Base-by-base conservation (phyloP, 2,329 filamentous ascomycete genomes). In the Epichloe elymi region DNA sequence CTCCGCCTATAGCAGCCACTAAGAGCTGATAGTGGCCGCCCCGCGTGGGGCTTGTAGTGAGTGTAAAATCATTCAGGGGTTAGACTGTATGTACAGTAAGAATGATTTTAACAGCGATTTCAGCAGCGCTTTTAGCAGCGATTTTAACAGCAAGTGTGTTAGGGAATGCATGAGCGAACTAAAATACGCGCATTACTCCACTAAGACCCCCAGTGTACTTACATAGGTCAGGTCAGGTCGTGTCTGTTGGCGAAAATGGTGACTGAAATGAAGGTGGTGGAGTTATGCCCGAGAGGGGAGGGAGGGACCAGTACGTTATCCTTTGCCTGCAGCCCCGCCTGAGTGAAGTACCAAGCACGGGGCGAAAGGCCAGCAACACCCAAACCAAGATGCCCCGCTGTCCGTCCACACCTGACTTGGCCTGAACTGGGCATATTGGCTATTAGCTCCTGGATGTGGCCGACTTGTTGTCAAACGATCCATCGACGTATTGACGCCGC, bases 361-460 rank as follows among this genome's bases (percentile, higher is more conserved):
- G 6, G 41, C 17, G 17, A 44, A 44, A 44, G 17, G 17, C 41
- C 41, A 44, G 15, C 41, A 20, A 20, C 41, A 44, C 17, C 41
- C 19, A 20, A 20, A 44, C 41, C 30, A 20, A 19, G 35, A 12
- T 48, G 50, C 50, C 50, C 50, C 50, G 48, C 50, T 45, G 44
- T 14, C 45, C 39, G 20, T 11, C 15, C 10, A 36, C 43, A 38
- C 51, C 43, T 51, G 43, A 46, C 41, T 39, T 47, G 45, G 45
- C 30, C 26, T 17, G 43, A 15, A 46, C 20, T 46, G 23, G 41
- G 45, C 30, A 46, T 37, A 7, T 26, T 46, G 38, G 37, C 26
- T 8, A 30, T 30, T 14, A 20, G 30, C 26, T 49, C 17, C 26
- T 49, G 5, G 30, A 49, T 37, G 39, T 49, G 47, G 41, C 17